Base-by-base conservation (phyloP, 2,329 filamentous ascomycete genomes). In the Cytospora piceicola region DNA sequence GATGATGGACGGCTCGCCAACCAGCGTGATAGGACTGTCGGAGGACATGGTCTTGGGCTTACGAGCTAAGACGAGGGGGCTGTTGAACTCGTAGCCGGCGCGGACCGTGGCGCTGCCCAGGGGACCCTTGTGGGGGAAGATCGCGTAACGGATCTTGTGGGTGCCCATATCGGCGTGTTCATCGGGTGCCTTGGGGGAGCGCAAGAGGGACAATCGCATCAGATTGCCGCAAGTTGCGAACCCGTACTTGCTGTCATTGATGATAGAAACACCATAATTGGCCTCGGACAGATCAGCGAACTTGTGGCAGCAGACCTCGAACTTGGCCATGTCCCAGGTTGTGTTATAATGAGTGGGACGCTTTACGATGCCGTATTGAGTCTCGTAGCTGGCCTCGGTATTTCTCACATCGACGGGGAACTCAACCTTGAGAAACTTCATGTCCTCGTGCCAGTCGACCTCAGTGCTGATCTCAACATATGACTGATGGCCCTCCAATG, bases 321-420 rank as follows among this genome's bases (percentile, higher is more conserved):
- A 97, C 74, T 97, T 97, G 73, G 94, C 94, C 89, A 92, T 91
- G 74, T 92, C 90, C 90, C 90, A 88, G 80, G 83, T 90, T 3
- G 95, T 99, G 80, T 99, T 99, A 85, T 97, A 98, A 79, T 99
- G 95, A 0, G 95, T 99, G 2, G 95, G 94, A 34, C 95, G 87
- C 71, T 88, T 88, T 69, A 95, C 89, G 71, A 97, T 88, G 71
- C 94, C 94, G 74, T 92, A 98, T 73, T 97, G 94, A 9, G 93
- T 96, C 78, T 99, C 95, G 76, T 99, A 99, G 15, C 89, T 92
- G 36, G 95, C 95, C 78, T 97, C 93, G 0, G 90, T 96, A 78
- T 94, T 97, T 71, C 88, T 87, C 69, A 98, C 85, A 73, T 96
- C 90, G 69, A 97, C 94, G 0, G 95, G 94, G 79, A 99, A 99